Percentiles rank a stretch among this genome's conserved stretches.
Conservation (phyloP, 495 filamentous ascomycete genomes). For the Tuber magnatum region DNA sequence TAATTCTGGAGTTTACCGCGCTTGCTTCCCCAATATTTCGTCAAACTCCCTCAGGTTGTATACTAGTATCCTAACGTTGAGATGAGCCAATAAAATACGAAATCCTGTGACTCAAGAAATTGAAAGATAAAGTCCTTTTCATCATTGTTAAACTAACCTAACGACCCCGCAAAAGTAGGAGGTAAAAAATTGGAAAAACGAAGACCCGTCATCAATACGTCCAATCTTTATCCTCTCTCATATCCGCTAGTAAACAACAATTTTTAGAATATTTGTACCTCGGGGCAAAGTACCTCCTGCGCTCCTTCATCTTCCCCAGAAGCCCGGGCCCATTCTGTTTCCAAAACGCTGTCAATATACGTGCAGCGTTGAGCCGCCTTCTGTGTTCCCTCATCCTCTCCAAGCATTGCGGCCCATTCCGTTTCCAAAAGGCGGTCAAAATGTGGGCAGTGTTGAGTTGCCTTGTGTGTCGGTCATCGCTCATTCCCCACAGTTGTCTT, state of each 20-base stretch:
- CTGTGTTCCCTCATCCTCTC: too few relatives aligned
- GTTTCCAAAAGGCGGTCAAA: too few relatives aligned
- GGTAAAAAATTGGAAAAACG: not conserved
- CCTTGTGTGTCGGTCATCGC: not conserved
- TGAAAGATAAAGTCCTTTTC: not conserved
- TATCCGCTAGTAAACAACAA: conserved; percentile 10
- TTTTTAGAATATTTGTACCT: not conserved
- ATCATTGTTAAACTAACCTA: not conserved
- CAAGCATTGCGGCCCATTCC: too few relatives aligned
- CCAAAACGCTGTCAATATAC: conserved; percentile 9
- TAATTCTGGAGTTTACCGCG: too few relatives aligned
- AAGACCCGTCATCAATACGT: conserved; percentile 1
- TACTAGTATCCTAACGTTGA: not conserved
- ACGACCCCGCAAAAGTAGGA: not conserved
- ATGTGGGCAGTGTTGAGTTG: conserved; percentile 7
- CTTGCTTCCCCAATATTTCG: not conserved
- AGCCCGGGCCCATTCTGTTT: conserved; percentile 3
- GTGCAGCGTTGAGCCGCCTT: not conserved
- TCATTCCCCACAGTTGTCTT: not conserved
- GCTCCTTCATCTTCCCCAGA: conserved; percentile 7
- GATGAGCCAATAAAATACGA: not conserved
- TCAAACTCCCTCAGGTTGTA: not conserved
- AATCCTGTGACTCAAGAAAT: not conserved
- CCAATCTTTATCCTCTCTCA: conserved; percentile 9
- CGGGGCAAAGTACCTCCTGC: not conserved